Evolutionary conservation across 768 basidiomycete genomes (phyloP).

Genomic region (Rhodotorula kratochvilovae): DNA sequence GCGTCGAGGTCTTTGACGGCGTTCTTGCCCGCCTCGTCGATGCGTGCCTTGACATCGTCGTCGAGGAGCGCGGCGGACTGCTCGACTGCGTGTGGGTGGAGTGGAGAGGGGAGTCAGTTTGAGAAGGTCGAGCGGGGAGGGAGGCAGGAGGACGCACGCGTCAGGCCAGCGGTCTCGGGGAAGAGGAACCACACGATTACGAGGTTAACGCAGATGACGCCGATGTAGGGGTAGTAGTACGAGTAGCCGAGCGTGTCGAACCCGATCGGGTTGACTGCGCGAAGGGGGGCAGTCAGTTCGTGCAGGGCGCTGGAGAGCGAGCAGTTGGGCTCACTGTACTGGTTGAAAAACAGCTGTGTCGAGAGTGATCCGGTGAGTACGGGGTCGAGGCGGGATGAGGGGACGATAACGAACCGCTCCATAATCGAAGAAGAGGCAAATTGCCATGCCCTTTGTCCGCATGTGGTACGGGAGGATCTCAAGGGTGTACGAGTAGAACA

Average conservation of each 20-base stretch:
- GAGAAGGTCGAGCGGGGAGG: neutral
- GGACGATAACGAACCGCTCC: no score
- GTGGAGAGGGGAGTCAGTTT: neutral
- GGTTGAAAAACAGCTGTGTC: constrained; percentile 28
- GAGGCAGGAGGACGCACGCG: neutral
- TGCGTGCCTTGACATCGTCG: neutral
- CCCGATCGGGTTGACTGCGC: neutral
- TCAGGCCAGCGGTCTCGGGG: constrained; percentile 39
- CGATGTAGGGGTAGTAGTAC: constrained; percentile 23
- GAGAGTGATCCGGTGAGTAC: no score
- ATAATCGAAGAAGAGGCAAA: constrained; percentile 17
- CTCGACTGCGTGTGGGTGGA: constrained; percentile 16
- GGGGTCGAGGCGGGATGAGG: no score
- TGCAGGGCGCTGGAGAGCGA: constrained; percentile 10
- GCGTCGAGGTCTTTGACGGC: neutral
- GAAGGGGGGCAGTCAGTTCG: neutral
- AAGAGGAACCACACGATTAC: constrained; percentile 36
- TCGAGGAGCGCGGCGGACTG: constrained; percentile 13
- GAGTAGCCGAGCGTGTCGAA: neutral
- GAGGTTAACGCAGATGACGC: constrained; percentile 21
- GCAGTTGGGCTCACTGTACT: constrained; percentile 42
- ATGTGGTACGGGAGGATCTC: constrained; percentile 22
- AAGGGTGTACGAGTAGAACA: constrained; percentile 14
- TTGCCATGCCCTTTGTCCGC: constrained; percentile 24
- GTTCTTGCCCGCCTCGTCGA: neutral